phyloP scores from a whole-genome alignment of 1,284 basidiomycete genomes.

The Ustilago crameri region DNA sequence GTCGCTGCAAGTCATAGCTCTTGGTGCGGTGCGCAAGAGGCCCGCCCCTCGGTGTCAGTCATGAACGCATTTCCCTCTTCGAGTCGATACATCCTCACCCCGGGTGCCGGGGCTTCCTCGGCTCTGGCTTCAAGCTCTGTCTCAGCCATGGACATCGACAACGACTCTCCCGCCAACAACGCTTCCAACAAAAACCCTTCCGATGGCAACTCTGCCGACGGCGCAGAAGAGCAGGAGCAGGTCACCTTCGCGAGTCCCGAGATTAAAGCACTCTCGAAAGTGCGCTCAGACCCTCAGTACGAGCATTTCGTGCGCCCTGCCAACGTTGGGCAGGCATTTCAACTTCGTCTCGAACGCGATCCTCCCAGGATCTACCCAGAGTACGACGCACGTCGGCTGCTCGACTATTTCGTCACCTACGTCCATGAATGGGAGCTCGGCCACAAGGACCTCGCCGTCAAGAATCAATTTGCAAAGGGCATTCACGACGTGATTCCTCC shows the following conservation, averaged over 20 bases:
- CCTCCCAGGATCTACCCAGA: constrained; percentile 14
- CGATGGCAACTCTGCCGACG: no score
- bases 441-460: constrained; percentile 21
- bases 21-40: no score
- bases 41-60: no score
- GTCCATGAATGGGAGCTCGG: constrained; percentile 38
- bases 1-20: no score
- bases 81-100: no score
- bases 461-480: constrained; percentile 7
- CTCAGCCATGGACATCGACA: no score
- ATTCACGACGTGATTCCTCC: constrained; percentile 51
- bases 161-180: no score
- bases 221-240: constrained; percentile 3
- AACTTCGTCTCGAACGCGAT: constrained; percentile 7
- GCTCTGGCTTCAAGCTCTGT: no score
- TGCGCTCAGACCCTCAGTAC: constrained; percentile 14
- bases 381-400: constrained; percentile 11
- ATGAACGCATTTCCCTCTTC: no score
- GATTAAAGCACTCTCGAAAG: constrained; percentile 32
- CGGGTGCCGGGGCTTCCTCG: no score
- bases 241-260: constrained; percentile 29
- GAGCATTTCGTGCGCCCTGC: constrained; percentile 10
- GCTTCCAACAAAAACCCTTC: no score
- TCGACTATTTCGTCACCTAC: constrained; percentile 32
- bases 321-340: constrained; percentile 31